Percentiles rank a stretch among this genome's conserved stretches.
Evolutionary conservation across 805 yeast species (phyloP).

Genomic region (Candida glaebosa): DNA sequence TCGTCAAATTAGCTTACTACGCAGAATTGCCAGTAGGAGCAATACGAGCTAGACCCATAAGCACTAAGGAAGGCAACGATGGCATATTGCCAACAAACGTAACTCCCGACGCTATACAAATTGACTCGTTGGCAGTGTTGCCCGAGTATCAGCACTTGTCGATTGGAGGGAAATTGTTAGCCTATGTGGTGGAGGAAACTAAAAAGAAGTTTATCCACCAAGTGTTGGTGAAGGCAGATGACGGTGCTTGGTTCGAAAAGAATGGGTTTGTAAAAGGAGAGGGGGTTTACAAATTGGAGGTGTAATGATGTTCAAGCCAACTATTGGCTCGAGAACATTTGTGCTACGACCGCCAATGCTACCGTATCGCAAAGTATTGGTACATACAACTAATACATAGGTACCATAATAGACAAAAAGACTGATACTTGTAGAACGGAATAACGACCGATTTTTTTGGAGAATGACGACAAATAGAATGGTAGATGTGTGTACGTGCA

Average conservation of each 20-base stretch:
- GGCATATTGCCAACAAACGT: constrained; percentile 19
- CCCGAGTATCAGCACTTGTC: constrained; percentile 59
- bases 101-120: constrained; percentile 53
- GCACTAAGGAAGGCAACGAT: constrained; percentile 28
- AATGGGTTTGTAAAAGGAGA: constrained; percentile 44
- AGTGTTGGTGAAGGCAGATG: constrained; percentile 52
- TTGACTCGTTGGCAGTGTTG: constrained; percentile 67
- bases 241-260: constrained; percentile 49
- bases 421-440: too few species aligned
- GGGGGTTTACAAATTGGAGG: constrained; percentile 39
- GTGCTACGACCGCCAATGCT: too few species aligned
- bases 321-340: too few species aligned
- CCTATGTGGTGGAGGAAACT: constrained; percentile 55
- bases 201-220: constrained; percentile 51
- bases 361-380: too few species aligned
- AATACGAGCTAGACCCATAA: constrained; percentile 52
- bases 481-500: too few species aligned
- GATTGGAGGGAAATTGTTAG: constrained; percentile 57
- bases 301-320: too few species aligned
- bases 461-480: too few species aligned
- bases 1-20: constrained; percentile 59
- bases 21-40: constrained; percentile 82
- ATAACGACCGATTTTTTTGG: too few species aligned
- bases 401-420: too few species aligned
- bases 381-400: too few species aligned